Evolutionary conservation across 164 flowering plant genomes (phyloP).

Genomic region (Sedum album): DNA sequence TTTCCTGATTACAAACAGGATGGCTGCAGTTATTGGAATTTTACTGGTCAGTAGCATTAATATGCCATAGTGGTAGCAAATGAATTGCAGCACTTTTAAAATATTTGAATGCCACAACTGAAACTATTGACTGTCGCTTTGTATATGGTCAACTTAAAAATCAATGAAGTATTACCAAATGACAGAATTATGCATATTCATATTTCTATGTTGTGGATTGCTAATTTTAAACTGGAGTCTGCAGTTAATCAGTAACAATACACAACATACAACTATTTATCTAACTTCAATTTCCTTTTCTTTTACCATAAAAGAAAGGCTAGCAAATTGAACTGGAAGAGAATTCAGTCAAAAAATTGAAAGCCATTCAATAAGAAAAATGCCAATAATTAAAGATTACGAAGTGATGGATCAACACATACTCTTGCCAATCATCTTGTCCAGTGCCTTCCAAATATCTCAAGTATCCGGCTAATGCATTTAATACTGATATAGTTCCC

Average conservation of each 20-base stretch:
- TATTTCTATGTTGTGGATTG: background rate
- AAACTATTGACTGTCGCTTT: background rate
- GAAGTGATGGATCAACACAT: conserved; percentile 21
- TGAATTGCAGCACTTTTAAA: background rate
- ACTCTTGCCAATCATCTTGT: conserved; percentile 83
- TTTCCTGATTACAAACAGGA: background rate
- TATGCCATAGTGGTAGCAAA: background rate
- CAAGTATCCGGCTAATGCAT: conserved; percentile 75
- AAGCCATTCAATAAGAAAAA: background rate
- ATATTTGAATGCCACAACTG: background rate
- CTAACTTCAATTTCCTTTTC: no score
- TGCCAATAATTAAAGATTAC: background rate
- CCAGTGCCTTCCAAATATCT: conserved; percentile 70
- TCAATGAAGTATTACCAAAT: no score
- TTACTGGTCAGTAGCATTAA: background rate
- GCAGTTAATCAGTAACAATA: background rate
- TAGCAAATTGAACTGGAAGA: no score
- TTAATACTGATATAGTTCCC: conserved; percentile 43
- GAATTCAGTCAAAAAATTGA: background rate
- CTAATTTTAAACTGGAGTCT: background rate
- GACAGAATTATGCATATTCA: no score
- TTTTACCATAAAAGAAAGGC: no score
- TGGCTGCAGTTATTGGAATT: background rate
- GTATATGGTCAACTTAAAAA: background rate
- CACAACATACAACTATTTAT: background rate